Percentiles rank a stretch among this genome's conserved stretches.
Evolutionary conservation across 176 grass and related monocot genomes (phyloP).

Genomic region (Phoenix roebelenii): DNA sequence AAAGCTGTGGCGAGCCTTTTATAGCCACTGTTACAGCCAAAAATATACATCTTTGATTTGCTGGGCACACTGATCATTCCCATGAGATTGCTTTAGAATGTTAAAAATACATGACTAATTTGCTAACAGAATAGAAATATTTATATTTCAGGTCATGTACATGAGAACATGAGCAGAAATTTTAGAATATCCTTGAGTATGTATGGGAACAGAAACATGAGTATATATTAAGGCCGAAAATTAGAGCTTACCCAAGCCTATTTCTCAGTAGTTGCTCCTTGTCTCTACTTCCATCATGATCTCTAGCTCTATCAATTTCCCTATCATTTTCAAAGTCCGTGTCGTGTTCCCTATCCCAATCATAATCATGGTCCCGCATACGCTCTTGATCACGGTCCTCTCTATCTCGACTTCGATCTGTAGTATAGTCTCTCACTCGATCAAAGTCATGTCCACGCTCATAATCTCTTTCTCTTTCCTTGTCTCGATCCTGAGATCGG

Average conservation of each 20-base stretch:
- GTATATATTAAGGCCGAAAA: too few species aligned
- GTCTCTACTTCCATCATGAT: slow-evolving; percentile 33
- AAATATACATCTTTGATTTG: too few species aligned
- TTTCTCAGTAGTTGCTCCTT: slow-evolving; percentile 50
- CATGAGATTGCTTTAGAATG: too few species aligned
- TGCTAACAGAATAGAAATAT: too few species aligned
- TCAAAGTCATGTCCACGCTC: slow-evolving; percentile 42
- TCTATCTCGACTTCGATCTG: slow-evolving; percentile 43
- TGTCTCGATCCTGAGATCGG: slow-evolving; percentile 49
- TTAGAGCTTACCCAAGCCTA: slow-evolving; percentile 32
- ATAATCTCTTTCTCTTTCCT: slow-evolving; percentile 55
- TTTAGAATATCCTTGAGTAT: too few species aligned
- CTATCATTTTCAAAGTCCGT: slow-evolving; percentile 49
- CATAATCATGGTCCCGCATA: slow-evolving; percentile 35
- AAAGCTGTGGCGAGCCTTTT: too few species aligned
- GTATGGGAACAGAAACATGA: too few species aligned
- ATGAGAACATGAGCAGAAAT: too few species aligned
- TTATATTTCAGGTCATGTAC: too few species aligned
- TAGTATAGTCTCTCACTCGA: slow-evolving; percentile 39
- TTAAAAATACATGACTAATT: too few species aligned
- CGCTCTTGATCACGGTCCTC: slow-evolving; percentile 42
- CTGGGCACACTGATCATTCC: too few species aligned
- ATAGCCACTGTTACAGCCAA: too few species aligned
- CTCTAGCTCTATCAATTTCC: slow-evolving; percentile 40
- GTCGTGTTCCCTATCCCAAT: slow-evolving; percentile 24